These are phyloP conservation scores for Salicornia ramosissima DNA, from an alignment of 148 eudicot species.

Conservation along the genomic window DNA sequence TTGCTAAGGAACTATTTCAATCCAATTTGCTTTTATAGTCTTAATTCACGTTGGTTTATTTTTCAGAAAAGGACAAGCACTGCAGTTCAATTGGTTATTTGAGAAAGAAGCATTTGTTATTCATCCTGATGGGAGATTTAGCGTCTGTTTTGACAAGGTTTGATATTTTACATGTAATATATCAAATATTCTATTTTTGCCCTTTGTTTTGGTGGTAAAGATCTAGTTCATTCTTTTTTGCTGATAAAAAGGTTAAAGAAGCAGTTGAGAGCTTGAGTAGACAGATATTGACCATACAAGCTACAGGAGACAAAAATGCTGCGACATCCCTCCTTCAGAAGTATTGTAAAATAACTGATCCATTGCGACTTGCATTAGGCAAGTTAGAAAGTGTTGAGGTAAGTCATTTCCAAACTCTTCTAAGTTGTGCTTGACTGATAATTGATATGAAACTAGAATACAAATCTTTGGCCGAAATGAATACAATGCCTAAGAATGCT, in stretches of 20 bases:
- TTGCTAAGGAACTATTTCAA: neutral
- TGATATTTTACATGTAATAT: conserved; percentile 2
- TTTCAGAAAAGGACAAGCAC: conserved; percentile 89
- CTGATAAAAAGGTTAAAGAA: conserved; percentile 47
- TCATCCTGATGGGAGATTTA: conserved; percentile 72
- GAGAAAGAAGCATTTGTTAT: conserved; percentile 82
- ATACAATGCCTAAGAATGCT: neutral
- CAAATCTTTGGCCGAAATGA: neutral
- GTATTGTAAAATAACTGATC: conserved; percentile 53
- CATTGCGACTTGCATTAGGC: conserved; percentile 61
- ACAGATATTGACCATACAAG: conserved; percentile 90
- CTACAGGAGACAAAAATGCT: conserved; percentile 72
- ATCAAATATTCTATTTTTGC: neutral
- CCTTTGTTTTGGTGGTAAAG: neutral
- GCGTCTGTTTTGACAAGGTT: conserved; percentile 86
- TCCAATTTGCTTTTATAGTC: neutral
- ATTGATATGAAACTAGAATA: conserved; percentile 5
- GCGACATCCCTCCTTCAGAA: conserved; percentile 55
- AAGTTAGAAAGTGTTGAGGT: conserved; percentile 77
- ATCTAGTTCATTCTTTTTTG: neutral
- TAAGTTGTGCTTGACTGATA: neutral
- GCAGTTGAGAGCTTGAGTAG: conserved; percentile 81
- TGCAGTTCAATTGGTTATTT: conserved; percentile 90
- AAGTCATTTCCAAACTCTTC: neutral
- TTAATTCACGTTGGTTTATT: conserved; percentile 9